Base-by-base conservation (phyloP, 2,329 filamentous ascomycete species). In the Arthrobotrys iridis region DNA sequence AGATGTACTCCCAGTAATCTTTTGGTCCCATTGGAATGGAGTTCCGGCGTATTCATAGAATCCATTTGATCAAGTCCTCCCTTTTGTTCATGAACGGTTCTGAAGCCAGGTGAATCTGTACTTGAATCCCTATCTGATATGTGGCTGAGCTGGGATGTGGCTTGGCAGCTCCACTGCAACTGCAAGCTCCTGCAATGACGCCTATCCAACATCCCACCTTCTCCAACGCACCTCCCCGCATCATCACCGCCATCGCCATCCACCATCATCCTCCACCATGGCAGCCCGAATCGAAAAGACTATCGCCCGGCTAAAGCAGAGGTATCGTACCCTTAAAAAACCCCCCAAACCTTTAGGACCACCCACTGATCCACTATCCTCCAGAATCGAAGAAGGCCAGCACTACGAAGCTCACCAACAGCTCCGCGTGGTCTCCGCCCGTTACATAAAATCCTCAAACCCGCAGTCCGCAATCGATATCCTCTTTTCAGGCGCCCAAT, bases 341-440 rank as follows among this genome's bases (percentile, higher is more conserved):
- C 57, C 43, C 46, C 50, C 41, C 37, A 35, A 0, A 37, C 35
- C 75, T 55, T 68, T 37, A 33, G 71, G 70, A 43, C 73, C 48
- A 68, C 68, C 60, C 26, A 13, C 15, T 62, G n/a, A n/a, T 48
- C 48, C 71, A 22, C 35, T 50, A 13, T 40, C 76, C 64, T 46
- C 35, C 79, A 92, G 93, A 83, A 97, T 97, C 83, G 86, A 88
- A 78, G 93, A 96, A 83, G 94, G 93, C 80, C 90, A 95, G 82
- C 97, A 89, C 86, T 99, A 99, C 85, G 95, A 99, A 87, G 95
- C 95, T 71, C 94, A 98, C 84, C 95, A 99, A 83, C 95, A 99
- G 85, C 92, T 97, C 78, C 93, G 95, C 77, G 93, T 97, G 64
- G 94, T 97, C 79, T 93, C 93, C 76, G 91, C 93, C 40, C 93